phyloP scores from a whole-genome alignment of 176 grass and related monocot genomes.

The Rhynchospora pubera region DNA sequence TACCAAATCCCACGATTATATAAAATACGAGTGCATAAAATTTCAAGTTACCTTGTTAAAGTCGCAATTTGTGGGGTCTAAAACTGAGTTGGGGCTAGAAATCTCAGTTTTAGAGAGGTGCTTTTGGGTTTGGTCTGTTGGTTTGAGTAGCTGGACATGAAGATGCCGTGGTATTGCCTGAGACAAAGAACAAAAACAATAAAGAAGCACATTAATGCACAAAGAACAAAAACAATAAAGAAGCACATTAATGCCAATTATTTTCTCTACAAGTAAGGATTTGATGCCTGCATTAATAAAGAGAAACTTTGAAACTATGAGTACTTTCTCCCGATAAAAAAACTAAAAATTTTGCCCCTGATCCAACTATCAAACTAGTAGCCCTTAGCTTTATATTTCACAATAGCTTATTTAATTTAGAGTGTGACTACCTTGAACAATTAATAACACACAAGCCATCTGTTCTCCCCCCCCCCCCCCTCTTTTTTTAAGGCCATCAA shows the following conservation, averaged over 20 bases:
- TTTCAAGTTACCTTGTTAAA: constrained; percentile 55
- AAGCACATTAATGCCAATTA: background rate
- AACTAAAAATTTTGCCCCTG: background rate
- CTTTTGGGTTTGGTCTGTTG: constrained; percentile 37
- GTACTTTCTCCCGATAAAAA: background rate
- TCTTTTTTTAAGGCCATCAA: too few relatives aligned
- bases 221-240: too few relatives aligned
- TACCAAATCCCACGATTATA: background rate
- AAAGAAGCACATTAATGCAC: too few relatives aligned
- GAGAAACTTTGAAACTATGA: background rate
- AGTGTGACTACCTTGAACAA: background rate
- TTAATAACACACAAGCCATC: background rate
- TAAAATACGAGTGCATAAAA: background rate
- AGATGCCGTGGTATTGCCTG: constrained; percentile 70
- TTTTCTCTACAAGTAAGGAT: background rate
- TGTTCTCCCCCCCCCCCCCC: too few relatives aligned
- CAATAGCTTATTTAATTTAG: background rate
- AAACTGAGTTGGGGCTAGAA: constrained; percentile 83
- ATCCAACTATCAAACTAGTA: background rate
- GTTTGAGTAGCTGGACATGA: constrained; percentile 70
- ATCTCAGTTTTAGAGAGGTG: constrained; percentile 54
- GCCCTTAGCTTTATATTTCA: background rate
- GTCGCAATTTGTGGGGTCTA: constrained; percentile 64
- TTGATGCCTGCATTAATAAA: background rate
- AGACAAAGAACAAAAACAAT: constrained; percentile 4